These are phyloP conservation scores for Tilletia walkeri DNA, from an alignment of 1,284 basidiomycete genomes.

Conservation along the genomic window DNA sequence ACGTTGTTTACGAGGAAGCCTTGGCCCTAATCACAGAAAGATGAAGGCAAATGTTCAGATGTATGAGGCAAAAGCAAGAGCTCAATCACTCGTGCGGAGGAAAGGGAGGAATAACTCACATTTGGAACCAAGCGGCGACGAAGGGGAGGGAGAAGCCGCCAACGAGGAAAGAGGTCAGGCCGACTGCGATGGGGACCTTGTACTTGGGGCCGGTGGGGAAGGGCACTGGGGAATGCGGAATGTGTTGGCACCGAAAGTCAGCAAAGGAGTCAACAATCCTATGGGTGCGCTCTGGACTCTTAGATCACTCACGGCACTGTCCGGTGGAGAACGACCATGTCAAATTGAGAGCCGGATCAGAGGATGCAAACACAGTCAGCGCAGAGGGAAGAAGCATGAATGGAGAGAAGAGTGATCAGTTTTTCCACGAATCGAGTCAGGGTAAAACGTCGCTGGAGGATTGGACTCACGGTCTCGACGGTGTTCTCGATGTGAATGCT, in stretches of 20 bases:
- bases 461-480: slow-evolving; percentile 44
- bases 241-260: too few species aligned
- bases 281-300: not conserved
- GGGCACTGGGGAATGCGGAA: slow-evolving; percentile 35
- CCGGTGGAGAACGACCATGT: not conserved
- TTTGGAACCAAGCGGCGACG: slow-evolving; percentile 48
- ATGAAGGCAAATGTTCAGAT: too few species aligned
- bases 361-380: not conserved
- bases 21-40: too few species aligned
- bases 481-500: slow-evolving; percentile 54
- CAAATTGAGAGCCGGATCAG: not conserved
- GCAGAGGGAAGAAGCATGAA: not conserved
- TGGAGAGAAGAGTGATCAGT: not conserved
- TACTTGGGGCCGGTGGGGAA: slow-evolving; percentile 48
- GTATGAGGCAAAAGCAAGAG: not conserved
- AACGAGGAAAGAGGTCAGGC: slow-evolving; percentile 44
- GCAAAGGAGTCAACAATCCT: too few species aligned
- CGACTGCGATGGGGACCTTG: slow-evolving; percentile 45
- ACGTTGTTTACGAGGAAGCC: too few species aligned
- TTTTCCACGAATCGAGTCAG: not conserved
- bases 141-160: slow-evolving; percentile 48
- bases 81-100: not conserved
- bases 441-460: not conserved
- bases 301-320: slow-evolving; percentile 29
- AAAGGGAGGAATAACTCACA: slow-evolving; percentile 28